Percentiles rank a stretch among this genome's conserved stretches.
Evolutionary conservation across 306 rosid species (phyloP).

Genomic region (Gynostemma pentaphyllum): DNA sequence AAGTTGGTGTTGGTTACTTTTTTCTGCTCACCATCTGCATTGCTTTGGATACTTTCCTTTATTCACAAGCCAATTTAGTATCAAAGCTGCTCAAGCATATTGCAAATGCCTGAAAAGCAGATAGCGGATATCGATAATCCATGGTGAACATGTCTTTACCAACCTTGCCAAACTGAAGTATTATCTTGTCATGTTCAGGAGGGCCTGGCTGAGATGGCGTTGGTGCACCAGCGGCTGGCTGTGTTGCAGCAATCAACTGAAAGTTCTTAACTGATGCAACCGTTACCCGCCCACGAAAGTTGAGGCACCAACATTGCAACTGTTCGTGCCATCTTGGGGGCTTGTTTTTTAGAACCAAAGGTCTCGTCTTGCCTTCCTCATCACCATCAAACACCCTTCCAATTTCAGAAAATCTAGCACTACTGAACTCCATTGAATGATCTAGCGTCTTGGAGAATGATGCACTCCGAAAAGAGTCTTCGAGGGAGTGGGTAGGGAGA

Average conservation of each 20-base stretch:
- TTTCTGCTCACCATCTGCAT: constrained; percentile 7
- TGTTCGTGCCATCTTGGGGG: constrained; percentile 99
- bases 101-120: constrained; percentile 96
- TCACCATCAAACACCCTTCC: constrained; percentile 4
- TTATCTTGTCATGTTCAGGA: constrained; percentile 78
- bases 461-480: constrained; percentile 19
- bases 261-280: constrained; percentile 95
- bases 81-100: constrained; percentile 98
- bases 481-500: constrained; percentile 45
- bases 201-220: constrained; percentile 14
- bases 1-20: background rate
- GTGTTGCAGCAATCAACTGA: constrained; percentile 80
- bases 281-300: constrained; percentile 92
- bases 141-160: constrained; percentile 93
- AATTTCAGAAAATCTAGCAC: constrained; percentile 20
- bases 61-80: constrained; percentile 97
- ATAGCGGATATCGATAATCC: constrained; percentile 94
- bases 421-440: constrained; percentile 40
- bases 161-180: constrained; percentile 90
- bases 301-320: constrained; percentile 96
- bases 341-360: constrained; percentile 62
- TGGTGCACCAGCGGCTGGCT: constrained; percentile 41
- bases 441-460: constrained; percentile 53
- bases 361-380: constrained; percentile 30
- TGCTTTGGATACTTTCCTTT: constrained; percentile 5